phyloP scores from a whole-genome alignment of 148 eudicot species.

The Vaccinium corymbosum region DNA sequence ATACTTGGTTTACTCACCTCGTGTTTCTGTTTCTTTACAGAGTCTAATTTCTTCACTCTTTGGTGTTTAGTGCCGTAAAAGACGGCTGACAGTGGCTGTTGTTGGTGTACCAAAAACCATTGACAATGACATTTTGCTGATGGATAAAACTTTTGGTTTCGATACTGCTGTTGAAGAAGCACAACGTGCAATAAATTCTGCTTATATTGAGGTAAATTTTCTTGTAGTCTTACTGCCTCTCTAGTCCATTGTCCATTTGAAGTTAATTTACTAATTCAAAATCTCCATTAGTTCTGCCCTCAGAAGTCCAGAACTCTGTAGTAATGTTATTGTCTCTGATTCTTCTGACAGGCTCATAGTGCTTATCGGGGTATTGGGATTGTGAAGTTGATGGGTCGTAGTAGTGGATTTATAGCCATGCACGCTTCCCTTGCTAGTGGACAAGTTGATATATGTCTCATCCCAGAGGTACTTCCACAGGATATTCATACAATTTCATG shows the following conservation, averaged over 20 bases:
- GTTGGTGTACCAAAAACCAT: slow-evolving; percentile 99
- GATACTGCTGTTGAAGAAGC: slow-evolving; percentile 99
- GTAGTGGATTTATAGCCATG: slow-evolving; percentile 99
- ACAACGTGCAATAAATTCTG: slow-evolving; percentile 96
- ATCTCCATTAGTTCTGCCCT: background rate
- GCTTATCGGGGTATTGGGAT: slow-evolving; percentile 96
- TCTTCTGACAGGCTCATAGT: slow-evolving; percentile 71
- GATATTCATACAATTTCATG: slow-evolving; percentile 6
- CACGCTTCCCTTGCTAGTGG: slow-evolving; percentile 98
- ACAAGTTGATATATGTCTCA: slow-evolving; percentile 92
- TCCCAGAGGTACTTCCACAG: slow-evolving; percentile 72
- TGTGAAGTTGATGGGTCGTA: slow-evolving; percentile 97
- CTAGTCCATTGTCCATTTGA: slow-evolving; percentile 9
- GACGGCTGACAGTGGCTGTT: slow-evolving; percentile 76
- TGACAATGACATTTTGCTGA: slow-evolving; percentile 90
- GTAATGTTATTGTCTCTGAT: background rate
- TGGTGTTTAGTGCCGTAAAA: slow-evolving; percentile 64
- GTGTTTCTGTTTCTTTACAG: slow-evolving; percentile 4
- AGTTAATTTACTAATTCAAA: background rate
- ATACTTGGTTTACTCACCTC: background rate
- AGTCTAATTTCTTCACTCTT: slow-evolving; percentile 16
- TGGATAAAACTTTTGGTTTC: slow-evolving; percentile 99
- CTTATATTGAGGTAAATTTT: slow-evolving; percentile 76
- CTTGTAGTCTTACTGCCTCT: background rate
- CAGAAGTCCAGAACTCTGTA: too few species aligned